Percentiles rank a stretch among this genome's conserved stretches.
Conservation (phyloP, 768 basidiomycete species). For the Phanerochaete carnosa region DNA sequence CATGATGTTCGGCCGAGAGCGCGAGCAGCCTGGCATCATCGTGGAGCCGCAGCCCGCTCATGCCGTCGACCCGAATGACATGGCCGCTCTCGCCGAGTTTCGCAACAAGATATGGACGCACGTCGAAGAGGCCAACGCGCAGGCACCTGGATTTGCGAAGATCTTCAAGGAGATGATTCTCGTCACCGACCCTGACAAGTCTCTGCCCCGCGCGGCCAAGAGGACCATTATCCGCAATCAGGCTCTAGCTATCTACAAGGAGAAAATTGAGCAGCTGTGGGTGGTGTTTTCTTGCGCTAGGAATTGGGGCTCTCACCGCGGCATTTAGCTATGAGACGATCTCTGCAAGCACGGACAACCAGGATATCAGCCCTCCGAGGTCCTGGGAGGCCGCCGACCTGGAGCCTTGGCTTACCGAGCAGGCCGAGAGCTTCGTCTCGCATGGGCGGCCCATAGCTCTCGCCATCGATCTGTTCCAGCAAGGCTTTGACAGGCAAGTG, state of each 20-base stretch:
- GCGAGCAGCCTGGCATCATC: slow-evolving; percentile 15
- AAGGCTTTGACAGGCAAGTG: slow-evolving; percentile 12
- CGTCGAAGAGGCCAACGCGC: slow-evolving; percentile 24
- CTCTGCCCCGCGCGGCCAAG: slow-evolving; percentile 44
- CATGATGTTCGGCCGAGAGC: slow-evolving; percentile 17
- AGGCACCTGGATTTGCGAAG: slow-evolving; percentile 23
- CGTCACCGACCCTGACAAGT: slow-evolving; percentile 38
- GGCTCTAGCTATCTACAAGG: slow-evolving; percentile 35
- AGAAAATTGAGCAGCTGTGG: slow-evolving; percentile 48
- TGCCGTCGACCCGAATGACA: slow-evolving; percentile 10
- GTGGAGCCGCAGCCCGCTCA: slow-evolving; percentile 7
- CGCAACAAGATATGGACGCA: slow-evolving; percentile 16
- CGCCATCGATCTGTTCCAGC: slow-evolving; percentile 5
- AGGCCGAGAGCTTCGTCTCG: slow-evolving; percentile 1
- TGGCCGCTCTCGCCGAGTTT: slow-evolving; percentile 1
- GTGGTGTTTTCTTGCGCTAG: slow-evolving; percentile 6
- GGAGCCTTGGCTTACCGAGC: slow-evolving; percentile 11
- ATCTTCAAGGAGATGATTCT: slow-evolving; percentile 53
- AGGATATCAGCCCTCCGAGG: slow-evolving; percentile 12
- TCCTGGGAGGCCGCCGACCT: slow-evolving; percentile 10
- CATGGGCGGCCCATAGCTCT: not conserved
- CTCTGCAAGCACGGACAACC: slow-evolving; percentile 6
- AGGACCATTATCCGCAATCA: slow-evolving; percentile 43
- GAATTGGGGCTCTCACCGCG: not conserved
- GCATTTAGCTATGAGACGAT: slow-evolving; percentile 14